Evolutionary conservation across 768 basidiomycete species (phyloP).

Genomic region (Tricholoma flavovirens): DNA sequence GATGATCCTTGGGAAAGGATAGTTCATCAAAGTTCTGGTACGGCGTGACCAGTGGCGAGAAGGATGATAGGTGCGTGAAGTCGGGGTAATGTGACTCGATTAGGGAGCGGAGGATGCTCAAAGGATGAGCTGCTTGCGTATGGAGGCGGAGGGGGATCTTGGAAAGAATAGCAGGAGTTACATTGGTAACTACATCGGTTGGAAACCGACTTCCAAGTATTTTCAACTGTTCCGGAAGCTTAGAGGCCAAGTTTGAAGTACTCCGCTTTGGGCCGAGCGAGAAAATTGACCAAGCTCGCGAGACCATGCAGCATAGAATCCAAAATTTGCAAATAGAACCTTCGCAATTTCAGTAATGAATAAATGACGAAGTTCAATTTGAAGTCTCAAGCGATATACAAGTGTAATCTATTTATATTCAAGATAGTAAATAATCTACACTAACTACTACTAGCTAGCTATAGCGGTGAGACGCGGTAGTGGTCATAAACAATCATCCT

Average conservation of each 20-base stretch:
- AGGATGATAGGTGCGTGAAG: conserved; percentile 66
- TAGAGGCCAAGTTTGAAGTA: conserved; percentile 9
- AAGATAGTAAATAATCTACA: conserved; percentile 25
- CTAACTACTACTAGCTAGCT: conserved; percentile 30
- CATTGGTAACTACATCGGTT: conserved; percentile 78
- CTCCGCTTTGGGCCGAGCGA: conserved; percentile 3
- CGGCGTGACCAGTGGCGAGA: conserved; percentile 87
- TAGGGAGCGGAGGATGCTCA: conserved; percentile 76
- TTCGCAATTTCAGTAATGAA: too few species aligned
- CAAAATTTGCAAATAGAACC: too few species aligned
- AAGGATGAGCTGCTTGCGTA: conserved; percentile 71
- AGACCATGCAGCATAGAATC: conserved; percentile 10
- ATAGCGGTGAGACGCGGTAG: conserved; percentile 6
- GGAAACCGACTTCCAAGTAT: conserved; percentile 66
- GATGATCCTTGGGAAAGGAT: conserved; percentile 90
- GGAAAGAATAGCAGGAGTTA: conserved; percentile 77
- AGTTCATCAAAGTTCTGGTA: conserved; percentile 95
- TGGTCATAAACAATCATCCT: conserved; percentile 25
- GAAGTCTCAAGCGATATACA: too few species aligned
- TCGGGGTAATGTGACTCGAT: conserved; percentile 81
- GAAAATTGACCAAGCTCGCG: conserved; percentile 8
- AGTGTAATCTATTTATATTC: neutral
- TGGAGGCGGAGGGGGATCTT: conserved; percentile 78
- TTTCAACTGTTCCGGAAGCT: conserved; percentile 29
- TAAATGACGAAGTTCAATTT: too few species aligned